Evolutionary conservation across 371 early-diverging fungal species (phyloP), one percentile per base, ranked within the genome.

Genomic region (Funneliformis caledonium): DNA sequence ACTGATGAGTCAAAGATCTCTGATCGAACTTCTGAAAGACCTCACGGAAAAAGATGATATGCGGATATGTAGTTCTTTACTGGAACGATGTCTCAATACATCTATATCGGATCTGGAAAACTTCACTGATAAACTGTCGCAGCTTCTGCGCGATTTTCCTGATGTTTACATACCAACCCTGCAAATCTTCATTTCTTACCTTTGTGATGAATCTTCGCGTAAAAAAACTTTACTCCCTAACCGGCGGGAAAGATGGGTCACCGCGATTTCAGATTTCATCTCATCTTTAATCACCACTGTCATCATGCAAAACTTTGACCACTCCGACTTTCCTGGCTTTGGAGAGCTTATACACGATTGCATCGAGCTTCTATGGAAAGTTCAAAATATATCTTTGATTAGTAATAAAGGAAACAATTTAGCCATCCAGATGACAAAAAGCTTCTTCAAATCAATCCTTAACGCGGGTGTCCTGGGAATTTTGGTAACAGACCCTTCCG

Each of bases 361-460:
- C 31, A 11, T 47, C 11, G 70, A 70, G 45, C 70, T 70, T 19
- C 45, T 70, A 22, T 70, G 70, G 70, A 19, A n/a, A 56, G 37
- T 37, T 37, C 37, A 37, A 37, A 37, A 37, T 37, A 3, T 37
- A 1, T 2, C 37, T 37, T 37, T 37, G 37, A 37, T 3, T 3
- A 37, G 37, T 37, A 1, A 37, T 37, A 37, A 37, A 37, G 37
- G 37, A 37, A 2, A 37, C 37, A 37, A 37, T 37, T 37, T 37
- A 3, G 37, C 37, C 3, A 2, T 37, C 37, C 37, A 37, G 37
- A 37, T 3, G 37, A 37, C 37, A 37, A 37, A 37, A 37, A 37
- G 37, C 37, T 37, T 47, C 47, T 70, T 70, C 11, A 42, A 2
- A 11, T 8, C 42, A 70, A 70, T 70, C 1, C 47, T 70, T 6